Base-by-base conservation (phyloP, 2,329 filamentous ascomycete genomes). In the Acephala macrosclerotiorum region DNA sequence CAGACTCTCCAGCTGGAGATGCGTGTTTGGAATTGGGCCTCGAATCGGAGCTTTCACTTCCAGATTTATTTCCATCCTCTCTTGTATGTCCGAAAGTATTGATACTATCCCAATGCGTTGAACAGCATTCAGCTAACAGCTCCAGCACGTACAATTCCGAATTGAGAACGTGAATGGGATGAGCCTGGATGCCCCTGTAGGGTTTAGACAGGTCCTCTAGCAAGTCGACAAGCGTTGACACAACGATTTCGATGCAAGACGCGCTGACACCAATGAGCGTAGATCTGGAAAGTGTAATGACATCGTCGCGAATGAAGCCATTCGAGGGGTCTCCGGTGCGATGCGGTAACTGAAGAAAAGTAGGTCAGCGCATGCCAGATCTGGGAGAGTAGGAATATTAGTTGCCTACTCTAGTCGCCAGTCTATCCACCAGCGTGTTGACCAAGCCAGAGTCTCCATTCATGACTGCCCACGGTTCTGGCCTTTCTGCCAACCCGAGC, bases 121-220 rank as follows among this genome's bases (percentile, higher is more conserved):
- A 82, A 71, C 87, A 91, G 74, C 89, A 91, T 72, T 91, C 88
- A 73, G 88, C 86, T 40, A 88, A 81, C 49, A 91, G 79, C 57
- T 85, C 83, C 58, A 91, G 77, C n/a, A 90, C 79, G 71, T 89
- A 91, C 57, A 88, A 79, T 75, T 91, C 88, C 20, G 89, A 90
- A 56, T 87, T 81, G 36, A 90, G 78, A 60, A 91, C 81, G 73
- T 89, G 86, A 42, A 82, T 79, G 1, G 88, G 87, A 71, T 89
- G 87, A 25, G 80, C 77, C 55, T 82, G 77, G 62, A 86, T 78
- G 26, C 69, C 77, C 67, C 82, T 82, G 73, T 87, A 87, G 3
- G 86, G 84, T 58, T 83, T 83, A 33, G 81, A 79, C 45, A 90
- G 80, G 42, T 88, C 86, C 74, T 89, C 86, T 55, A 90, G 81